Evolutionary conservation across 257 asterid species (phyloP).

Genomic region (Capsicum chinense): DNA sequence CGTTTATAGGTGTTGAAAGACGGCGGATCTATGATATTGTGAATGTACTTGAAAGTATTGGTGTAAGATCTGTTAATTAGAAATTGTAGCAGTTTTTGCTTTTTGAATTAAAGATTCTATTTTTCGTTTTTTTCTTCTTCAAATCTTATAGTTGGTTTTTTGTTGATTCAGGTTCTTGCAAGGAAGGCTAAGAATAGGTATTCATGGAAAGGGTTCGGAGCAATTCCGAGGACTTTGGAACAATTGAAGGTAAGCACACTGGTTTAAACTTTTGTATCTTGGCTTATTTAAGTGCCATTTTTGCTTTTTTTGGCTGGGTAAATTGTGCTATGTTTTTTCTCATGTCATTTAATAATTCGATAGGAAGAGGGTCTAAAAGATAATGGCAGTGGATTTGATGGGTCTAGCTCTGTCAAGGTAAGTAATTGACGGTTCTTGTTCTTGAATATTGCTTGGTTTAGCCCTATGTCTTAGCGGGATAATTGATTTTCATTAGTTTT

Average conservation of each 20-base stretch:
- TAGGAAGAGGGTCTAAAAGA: conserved; percentile 78
- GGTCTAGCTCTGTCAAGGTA: conserved; percentile 42
- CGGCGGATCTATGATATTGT: conserved; percentile 98
- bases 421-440: background rate
- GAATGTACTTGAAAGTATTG: conserved; percentile 92
- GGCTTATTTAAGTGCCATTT: background rate
- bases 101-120: background rate
- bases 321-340: background rate
- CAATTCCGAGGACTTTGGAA: conserved; percentile 75
- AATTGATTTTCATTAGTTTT: background rate
- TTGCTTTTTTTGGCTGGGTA: background rate
- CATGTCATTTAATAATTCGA: conserved; percentile 17
- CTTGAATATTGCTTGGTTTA: background rate
- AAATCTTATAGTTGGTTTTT: conserved; percentile 27
- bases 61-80: conserved; percentile 60
- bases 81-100: background rate
- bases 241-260: conserved; percentile 56
- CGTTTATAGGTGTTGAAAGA: conserved; percentile 82
- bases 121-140: background rate
- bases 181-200: conserved; percentile 87
- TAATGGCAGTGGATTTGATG: conserved; percentile 53
- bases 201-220: conserved; percentile 92
- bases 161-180: conserved; percentile 63
- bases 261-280: background rate
- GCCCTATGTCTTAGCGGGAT: background rate